phyloP scores from a whole-genome alignment of 768 basidiomycete species.

The Gloeostereum incarnatum region DNA sequence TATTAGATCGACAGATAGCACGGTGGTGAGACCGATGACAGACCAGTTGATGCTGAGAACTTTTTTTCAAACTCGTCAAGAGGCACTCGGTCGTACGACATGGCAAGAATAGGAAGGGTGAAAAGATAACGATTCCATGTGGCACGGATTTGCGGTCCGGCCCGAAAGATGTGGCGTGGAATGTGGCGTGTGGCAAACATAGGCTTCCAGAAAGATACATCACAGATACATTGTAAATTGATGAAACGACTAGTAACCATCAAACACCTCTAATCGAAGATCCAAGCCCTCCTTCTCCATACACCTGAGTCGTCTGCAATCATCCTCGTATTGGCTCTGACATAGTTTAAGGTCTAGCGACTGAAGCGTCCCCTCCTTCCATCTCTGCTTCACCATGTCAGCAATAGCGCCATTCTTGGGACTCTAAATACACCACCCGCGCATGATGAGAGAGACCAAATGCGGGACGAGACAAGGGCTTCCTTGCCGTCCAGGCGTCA shows the following conservation, averaged over 20 bases:
- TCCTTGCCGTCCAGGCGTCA: slow-evolving; percentile 10
- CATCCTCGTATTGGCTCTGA: slow-evolving; percentile 21
- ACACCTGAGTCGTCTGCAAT: slow-evolving; percentile 17
- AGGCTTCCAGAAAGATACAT: no score
- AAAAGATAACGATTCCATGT: no score
- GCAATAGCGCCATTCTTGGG: slow-evolving; percentile 19
- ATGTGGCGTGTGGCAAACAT: no score
- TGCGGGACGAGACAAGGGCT: slow-evolving; percentile 14
- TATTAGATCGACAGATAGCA: not conserved
- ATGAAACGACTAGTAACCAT: no score
- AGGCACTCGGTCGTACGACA: slow-evolving; percentile 35
- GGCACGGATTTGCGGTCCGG: no score
- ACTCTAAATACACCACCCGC: slow-evolving; percentile 17
- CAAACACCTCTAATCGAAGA: no score
- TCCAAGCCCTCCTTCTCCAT: slow-evolving; percentile 23
- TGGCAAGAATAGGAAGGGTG: slow-evolving; percentile 12
- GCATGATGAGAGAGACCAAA: slow-evolving; percentile 19
- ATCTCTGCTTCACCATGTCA: slow-evolving; percentile 26
- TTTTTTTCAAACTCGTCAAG: slow-evolving; percentile 35
- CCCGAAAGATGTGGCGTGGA: no score
- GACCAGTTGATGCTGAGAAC: slow-evolving; percentile 47
- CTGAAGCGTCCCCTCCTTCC: slow-evolving; percentile 13
- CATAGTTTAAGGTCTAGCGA: slow-evolving; percentile 17
- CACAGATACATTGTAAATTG: no score
- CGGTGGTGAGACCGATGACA: slow-evolving; percentile 6